Percentiles rank a stretch among this genome's conserved stretches.
These are phyloP conservation scores for Ophiostoma sp. DNA, from an alignment of 2,329 filamentous ascomycete genomes.

Conservation along the genomic window DNA sequence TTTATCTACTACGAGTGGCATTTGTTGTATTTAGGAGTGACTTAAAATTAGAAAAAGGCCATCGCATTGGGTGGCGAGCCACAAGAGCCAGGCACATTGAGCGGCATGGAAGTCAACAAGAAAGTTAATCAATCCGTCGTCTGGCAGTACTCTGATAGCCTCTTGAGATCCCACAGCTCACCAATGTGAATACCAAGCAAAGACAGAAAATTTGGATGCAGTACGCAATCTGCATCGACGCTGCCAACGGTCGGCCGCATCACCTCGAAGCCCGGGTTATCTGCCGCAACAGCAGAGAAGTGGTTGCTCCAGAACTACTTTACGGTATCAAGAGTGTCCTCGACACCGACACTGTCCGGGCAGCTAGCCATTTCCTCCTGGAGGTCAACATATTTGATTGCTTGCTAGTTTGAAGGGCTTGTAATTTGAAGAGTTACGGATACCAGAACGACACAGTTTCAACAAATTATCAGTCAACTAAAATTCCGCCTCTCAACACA, in stretches of 20 bases:
- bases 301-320: neutral
- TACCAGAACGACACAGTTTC: too few relatives aligned
- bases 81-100: neutral
- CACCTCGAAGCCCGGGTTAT: neutral
- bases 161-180: neutral
- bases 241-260: neutral
- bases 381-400: neutral
- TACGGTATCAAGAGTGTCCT: neutral
- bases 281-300: neutral
- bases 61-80: neutral
- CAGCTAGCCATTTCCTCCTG: neutral
- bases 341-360: neutral
- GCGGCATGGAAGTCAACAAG: neutral
- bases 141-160: neutral
- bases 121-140: neutral
- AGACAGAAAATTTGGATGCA: neutral
- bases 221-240: neutral
- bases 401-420: too few relatives aligned
- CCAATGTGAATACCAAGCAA: neutral
- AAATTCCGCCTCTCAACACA: too few relatives aligned
- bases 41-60: neutral
- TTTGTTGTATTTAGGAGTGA: too few relatives aligned
- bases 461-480: too few relatives aligned
- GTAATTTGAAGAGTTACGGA: too few relatives aligned
- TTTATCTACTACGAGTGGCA: too few relatives aligned